Base-by-base conservation (phyloP, 192 early-diverging fungal genomes). In the Backusella psychrophila region DNA sequence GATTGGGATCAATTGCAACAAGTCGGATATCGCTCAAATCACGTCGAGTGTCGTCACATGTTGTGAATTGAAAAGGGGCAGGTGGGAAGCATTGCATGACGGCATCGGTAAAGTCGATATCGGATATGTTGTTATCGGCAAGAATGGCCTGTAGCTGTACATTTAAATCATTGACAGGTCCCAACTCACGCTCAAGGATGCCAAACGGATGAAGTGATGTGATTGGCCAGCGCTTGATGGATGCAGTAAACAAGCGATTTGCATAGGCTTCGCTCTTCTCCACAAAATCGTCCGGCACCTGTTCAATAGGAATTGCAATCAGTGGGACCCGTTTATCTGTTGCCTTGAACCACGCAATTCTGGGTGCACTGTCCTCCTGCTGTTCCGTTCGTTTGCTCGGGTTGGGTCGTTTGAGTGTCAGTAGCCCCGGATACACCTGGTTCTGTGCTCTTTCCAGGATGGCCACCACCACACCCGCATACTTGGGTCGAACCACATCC, bases 1-100 rank as follows among this genome's bases (percentile, higher is more conserved):
- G 89, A 7, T 79, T 69, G 23, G 96, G 94, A 82, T 98, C 98
- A 42, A 99, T 91, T 1, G 95, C 93, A 77, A 98, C 97, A 42
- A 95, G 90, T 72, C 93, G 89, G 66, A 81, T 70, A 8, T 74
- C 35, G 21, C 93, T 90, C 69, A 99, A 80, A 76, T 98, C 96
- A 29, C 89, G 88, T 52, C 98, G 89, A 36, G 81, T 81, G 21
- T 66, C 78, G 65, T 76, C 75, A 38, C 73, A 75, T 36, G 70
- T 75, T 5, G 87, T 87, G 6, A 96, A 92, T 72, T 94, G 95
- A 6, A 34, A 95, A 96, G 34, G 94, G 93, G 36, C 84, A 72
- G 34, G 80, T 6, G 95, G 94, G 36, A 99, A 81, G 75, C 94
- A 96, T 53, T 82, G 85, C 38, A 93, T 80, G 1, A 96, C 96